These are phyloP conservation scores for Pestalotiopsis sp. DNA, from an alignment of 2,329 filamentous ascomycete species.

Conservation along the genomic window DNA sequence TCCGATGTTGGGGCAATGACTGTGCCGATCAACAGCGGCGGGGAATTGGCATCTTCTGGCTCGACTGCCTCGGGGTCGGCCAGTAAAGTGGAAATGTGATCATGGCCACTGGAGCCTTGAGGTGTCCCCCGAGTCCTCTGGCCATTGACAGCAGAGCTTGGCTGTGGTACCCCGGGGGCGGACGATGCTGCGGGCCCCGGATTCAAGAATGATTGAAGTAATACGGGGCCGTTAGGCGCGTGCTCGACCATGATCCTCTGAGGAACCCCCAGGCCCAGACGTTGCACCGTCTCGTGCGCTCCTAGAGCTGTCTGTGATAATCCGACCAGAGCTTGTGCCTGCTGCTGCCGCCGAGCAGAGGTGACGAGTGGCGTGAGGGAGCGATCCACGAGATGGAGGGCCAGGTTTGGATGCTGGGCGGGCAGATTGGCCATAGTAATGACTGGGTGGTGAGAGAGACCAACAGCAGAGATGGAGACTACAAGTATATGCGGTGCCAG, in stretches of 20 bases:
- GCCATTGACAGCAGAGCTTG: not conserved
- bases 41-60: constrained; percentile 30
- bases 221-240: constrained; percentile 34
- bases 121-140: not conserved
- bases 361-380: constrained; percentile 60
- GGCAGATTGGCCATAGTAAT: constrained; percentile 44
- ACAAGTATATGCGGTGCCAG: not conserved
- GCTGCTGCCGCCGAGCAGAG: constrained; percentile 46
- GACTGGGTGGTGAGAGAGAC: not conserved
- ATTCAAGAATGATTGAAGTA: constrained; percentile 32
- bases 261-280: constrained; percentile 55
- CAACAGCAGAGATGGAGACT: not conserved
- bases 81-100: not conserved
- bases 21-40: constrained; percentile 57
- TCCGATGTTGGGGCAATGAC: constrained; percentile 54
- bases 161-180: not conserved
- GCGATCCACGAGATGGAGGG: constrained; percentile 60
- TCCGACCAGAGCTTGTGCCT: constrained; percentile 52
- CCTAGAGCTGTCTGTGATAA: constrained; percentile 56
- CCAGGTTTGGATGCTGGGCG: constrained; percentile 52
- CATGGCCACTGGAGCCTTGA: not conserved
- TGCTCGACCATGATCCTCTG: constrained; percentile 64
- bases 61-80: constrained; percentile 12
- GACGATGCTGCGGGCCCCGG: constrained; percentile 9
- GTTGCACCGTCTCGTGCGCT: constrained; percentile 53